Conservation (phyloP, 2,329 filamentous ascomycete species). For the Botrytis sinoallii region DNA sequence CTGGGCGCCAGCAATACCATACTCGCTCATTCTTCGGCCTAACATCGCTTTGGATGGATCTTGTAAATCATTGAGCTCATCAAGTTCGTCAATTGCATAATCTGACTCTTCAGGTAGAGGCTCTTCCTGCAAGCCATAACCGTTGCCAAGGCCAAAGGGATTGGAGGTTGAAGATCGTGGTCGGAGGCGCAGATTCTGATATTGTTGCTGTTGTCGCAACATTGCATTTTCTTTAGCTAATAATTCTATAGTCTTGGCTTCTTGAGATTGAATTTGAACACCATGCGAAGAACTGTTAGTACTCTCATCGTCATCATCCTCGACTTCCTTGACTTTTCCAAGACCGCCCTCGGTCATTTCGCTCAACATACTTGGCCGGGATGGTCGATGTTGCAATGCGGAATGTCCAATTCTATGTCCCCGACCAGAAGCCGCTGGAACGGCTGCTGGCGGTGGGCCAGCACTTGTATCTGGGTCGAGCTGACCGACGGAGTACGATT, state of each 20-base stretch:
- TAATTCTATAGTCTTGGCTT: slow-evolving; percentile 62
- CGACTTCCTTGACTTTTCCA: slow-evolving; percentile 67
- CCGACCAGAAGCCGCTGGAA: slow-evolving; percentile 30
- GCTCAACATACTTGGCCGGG: slow-evolving; percentile 72
- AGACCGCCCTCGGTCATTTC: slow-evolving; percentile 66
- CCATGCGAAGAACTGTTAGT: slow-evolving; percentile 54
- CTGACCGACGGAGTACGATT: slow-evolving; percentile 95
- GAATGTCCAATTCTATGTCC: slow-evolving; percentile 53
- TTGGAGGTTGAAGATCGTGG: slow-evolving; percentile 56
- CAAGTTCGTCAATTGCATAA: slow-evolving; percentile 69
- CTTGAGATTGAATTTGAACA: slow-evolving; percentile 50
- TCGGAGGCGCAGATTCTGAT: slow-evolving; percentile 53
- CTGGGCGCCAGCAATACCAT: slow-evolving; percentile 32
- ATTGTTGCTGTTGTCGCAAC: slow-evolving; percentile 57
- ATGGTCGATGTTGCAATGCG: slow-evolving; percentile 76
- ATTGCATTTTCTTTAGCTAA: slow-evolving; percentile 61
- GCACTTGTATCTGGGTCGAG: slow-evolving; percentile 62
- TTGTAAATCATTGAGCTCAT: slow-evolving; percentile 55
- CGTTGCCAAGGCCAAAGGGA: slow-evolving; percentile 52
- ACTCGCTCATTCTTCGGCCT: slow-evolving; percentile 41
- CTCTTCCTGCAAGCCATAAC: slow-evolving; percentile 59
- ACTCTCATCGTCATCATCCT: slow-evolving; percentile 61
- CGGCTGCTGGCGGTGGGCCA: slow-evolving; percentile 27
- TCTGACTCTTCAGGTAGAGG: slow-evolving; percentile 64
- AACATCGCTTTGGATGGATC: slow-evolving; percentile 33